Percentiles rank a stretch among this genome's conserved stretches.
Conservation (phyloP, 768 basidiomycete genomes). For the Lentinula guzmanii region DNA sequence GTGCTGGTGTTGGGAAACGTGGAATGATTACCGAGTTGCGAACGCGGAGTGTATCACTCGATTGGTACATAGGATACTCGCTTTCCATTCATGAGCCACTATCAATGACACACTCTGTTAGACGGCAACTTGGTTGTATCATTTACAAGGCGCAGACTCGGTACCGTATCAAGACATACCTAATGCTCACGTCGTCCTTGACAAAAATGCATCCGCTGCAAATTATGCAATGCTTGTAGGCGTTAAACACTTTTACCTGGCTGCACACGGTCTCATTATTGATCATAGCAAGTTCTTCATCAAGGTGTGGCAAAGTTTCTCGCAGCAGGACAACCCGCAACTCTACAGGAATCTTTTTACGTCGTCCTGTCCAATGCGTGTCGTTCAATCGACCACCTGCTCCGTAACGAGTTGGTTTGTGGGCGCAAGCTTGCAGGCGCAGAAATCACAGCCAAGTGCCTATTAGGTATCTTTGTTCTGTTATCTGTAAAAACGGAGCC, state of each 20-base stretch:
- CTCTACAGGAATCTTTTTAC: slow-evolving; percentile 15
- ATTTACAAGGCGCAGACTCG: slow-evolving; percentile 17
- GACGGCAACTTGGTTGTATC: slow-evolving; percentile 51
- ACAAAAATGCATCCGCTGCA: slow-evolving; percentile 8
- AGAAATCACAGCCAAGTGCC: background rate
- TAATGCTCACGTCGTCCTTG: background rate
- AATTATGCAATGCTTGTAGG: slow-evolving; percentile 22
- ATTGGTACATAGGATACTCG: slow-evolving; percentile 32
- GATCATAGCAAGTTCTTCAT: slow-evolving; percentile 20
- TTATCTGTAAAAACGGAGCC: background rate
- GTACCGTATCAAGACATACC: background rate
- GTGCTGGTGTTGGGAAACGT: slow-evolving; percentile 62
- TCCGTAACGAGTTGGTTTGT: slow-evolving; percentile 12
- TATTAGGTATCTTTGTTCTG: background rate
- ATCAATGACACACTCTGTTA: slow-evolving; percentile 14
- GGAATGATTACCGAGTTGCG: slow-evolving; percentile 47
- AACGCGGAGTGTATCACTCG: slow-evolving; percentile 42
- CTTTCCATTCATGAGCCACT: background rate
- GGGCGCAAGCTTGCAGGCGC: background rate
- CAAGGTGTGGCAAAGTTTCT: slow-evolving; percentile 12
- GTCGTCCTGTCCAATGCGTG: slow-evolving; percentile 20
- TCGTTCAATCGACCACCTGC: slow-evolving; percentile 18
- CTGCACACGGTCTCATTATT: background rate
- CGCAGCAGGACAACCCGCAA: slow-evolving; percentile 10
- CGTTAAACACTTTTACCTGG: background rate